Evolutionary conservation across 495 filamentous ascomycete genomes (phyloP), one percentile per base, ranked within the genome.

Genomic region (Xylaria castorea): DNA sequence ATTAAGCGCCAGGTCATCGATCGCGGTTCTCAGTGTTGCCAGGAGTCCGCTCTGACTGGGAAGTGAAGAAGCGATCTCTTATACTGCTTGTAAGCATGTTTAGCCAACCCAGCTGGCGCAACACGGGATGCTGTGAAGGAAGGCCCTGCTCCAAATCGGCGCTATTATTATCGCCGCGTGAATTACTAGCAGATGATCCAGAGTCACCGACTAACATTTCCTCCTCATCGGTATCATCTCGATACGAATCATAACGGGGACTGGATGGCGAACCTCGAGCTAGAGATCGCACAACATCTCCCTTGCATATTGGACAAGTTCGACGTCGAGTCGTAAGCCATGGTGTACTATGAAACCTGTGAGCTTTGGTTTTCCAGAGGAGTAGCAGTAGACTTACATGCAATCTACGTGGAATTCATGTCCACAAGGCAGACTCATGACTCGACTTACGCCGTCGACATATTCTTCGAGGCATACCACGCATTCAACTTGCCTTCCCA

Each of bases 391-490:
- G 25, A 91, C 95, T 92, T 87, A 98, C 95, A 99, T 98, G 94
- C 96, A 99, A 76, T 96, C 94, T 46, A 86, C 95, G 80, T 99
- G 96, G 81, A 99, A 99, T 77, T 99, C 96, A 79, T 99, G 96
- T 30, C 96, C 96, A 82, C 96, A 99, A n/a, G 96, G 96, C 65
- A 99, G 83, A 75, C 93, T 97, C 96, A 99, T 99, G 22, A 99
- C 97, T 70, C 89, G 85, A 79, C 94, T 97, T 75, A 98, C 90
- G 38, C 96, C 95, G 80, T 98, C 97, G 22, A 97, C 85, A 80
- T 98, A 99, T 77, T 99, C 97, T 81, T 99, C 96, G 63, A 98
- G 84, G 74, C 96, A 99, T 32, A 99, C 95, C n/a, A 97, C 96
- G 78, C 96, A 99, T 80, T 98, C 96, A 1, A 93, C 88, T 79